phyloP scores from a whole-genome alignment of 805 yeast genomes.

The Pichia eremophila region DNA sequence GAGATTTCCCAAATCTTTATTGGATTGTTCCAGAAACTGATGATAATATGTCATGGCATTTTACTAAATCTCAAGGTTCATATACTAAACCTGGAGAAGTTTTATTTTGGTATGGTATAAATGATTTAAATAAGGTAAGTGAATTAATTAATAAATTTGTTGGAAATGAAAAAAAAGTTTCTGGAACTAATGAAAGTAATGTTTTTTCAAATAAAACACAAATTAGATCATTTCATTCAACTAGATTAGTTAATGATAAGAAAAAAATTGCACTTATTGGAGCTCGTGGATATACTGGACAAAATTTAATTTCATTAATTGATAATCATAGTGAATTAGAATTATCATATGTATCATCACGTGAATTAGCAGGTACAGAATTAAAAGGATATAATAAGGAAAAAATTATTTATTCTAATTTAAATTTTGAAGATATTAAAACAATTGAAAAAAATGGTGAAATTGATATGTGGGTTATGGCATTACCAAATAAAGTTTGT shows the following conservation, averaged over 20 bases:
- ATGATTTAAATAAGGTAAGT: slow-evolving; percentile 51
- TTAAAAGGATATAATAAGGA: slow-evolving; percentile 81
- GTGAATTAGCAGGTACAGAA: slow-evolving; percentile 84
- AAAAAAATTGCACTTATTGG: slow-evolving; percentile 84
- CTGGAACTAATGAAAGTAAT: slow-evolving; percentile 30
- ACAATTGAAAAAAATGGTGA: slow-evolving; percentile 63
- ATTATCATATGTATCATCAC: slow-evolving; percentile 86
- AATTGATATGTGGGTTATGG: slow-evolving; percentile 98
- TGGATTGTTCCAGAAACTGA: slow-evolving; percentile 92
- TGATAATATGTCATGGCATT: slow-evolving; percentile 84
- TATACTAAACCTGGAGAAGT: slow-evolving; percentile 82
- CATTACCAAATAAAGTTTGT: slow-evolving; percentile 96
- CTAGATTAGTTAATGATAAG: slow-evolving; percentile 5
- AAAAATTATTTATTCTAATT: slow-evolving; percentile 71
- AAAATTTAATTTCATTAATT: slow-evolving; percentile 78
- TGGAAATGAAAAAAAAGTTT: slow-evolving; percentile 16
- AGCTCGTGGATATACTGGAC: slow-evolving; percentile 97
- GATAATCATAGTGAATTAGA: slow-evolving; percentile 84
- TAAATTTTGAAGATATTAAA: slow-evolving; percentile 80
- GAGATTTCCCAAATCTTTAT: slow-evolving; percentile 63
- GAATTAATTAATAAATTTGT: slow-evolving; percentile 49
- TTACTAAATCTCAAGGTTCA: slow-evolving; percentile 89
- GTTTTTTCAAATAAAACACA: slow-evolving; percentile 35
- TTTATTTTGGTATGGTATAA: slow-evolving; percentile 89
- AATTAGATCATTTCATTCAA: slow-evolving; percentile 22